Evolutionary conservation across 257 asterid genomes (phyloP).

Genomic region (Scutellaria galericulata): DNA sequence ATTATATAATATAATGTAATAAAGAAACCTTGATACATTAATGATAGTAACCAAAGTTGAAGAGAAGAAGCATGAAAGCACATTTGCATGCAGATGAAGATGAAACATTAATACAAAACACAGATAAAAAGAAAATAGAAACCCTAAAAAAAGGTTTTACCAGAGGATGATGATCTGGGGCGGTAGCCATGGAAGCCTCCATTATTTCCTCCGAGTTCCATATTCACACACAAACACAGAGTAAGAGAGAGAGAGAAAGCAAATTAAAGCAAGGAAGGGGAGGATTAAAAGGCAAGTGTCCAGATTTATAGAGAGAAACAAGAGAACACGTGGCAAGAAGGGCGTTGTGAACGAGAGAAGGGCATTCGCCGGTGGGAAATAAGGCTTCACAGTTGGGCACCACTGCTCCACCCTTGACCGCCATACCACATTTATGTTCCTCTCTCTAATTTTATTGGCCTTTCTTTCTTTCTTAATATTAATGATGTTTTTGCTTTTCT

Average conservation of each 20-base stretch:
- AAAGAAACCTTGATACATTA: neutral
- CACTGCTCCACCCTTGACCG: slow-evolving; percentile 50
- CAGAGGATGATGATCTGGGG: slow-evolving; percentile 45
- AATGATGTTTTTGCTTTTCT: neutral
- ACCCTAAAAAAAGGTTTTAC: slow-evolving; percentile 38
- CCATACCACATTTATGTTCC: slow-evolving; percentile 21
- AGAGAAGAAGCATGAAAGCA: neutral
- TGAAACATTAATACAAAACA: neutral
- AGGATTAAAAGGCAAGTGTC: slow-evolving; percentile 41
- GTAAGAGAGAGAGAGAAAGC: slow-evolving; percentile 26
- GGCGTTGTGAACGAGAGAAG: slow-evolving; percentile 72
- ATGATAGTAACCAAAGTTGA: too few relatives aligned
- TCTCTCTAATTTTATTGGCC: neutral
- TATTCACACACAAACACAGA: slow-evolving; percentile 4
- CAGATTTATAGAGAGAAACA: slow-evolving; percentile 33
- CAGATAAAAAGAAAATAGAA: neutral
- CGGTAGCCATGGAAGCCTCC: slow-evolving; percentile 73
- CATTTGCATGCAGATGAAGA: slow-evolving; percentile 34
- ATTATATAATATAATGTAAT: too few relatives aligned
- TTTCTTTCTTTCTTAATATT: slow-evolving; percentile 4
- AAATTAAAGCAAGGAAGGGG: neutral
- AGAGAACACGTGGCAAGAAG: slow-evolving; percentile 54
- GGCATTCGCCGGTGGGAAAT: slow-evolving; percentile 60
- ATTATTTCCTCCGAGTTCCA: slow-evolving; percentile 56
- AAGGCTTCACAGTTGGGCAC: slow-evolving; percentile 53